A percentile compares a stretch with the other conserved stretches of the same genome.
Evolutionary conservation across 1,284 basidiomycete species (phyloP).

Genomic region (Sutorius eximius): DNA sequence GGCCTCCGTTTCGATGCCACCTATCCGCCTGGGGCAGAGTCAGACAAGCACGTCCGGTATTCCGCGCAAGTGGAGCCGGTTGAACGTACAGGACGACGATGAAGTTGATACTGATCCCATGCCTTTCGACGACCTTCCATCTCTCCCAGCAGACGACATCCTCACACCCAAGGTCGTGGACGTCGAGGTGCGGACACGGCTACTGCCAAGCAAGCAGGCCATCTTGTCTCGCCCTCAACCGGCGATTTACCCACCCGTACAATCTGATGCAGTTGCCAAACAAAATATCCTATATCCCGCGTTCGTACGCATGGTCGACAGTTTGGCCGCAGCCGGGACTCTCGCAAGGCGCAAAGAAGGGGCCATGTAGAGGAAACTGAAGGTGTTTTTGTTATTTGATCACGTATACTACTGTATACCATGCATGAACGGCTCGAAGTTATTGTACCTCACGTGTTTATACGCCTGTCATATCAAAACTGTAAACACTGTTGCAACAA

Average conservation of each 20-base stretch:
- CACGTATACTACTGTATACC: not conserved
- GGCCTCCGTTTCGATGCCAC: conserved; percentile 13
- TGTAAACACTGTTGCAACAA: no score
- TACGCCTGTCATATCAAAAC: no score
- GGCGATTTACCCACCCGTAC: conserved; percentile 12
- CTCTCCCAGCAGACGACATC: not conserved
- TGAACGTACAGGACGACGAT: conserved; percentile 29
- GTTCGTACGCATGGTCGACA: conserved; percentile 28
- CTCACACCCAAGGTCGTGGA: not conserved
- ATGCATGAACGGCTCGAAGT: not conserved
- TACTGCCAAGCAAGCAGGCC: not conserved
- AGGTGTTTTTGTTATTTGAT: not conserved
- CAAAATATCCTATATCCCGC: conserved; percentile 26
- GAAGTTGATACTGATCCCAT: conserved; percentile 18
- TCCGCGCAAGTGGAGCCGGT: conserved; percentile 34
- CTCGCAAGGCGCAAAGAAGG: conserved; percentile 1
- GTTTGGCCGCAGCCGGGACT: conserved; percentile 17
- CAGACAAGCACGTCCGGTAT: conserved; percentile 13
- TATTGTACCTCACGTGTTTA: no score
- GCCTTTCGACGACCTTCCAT: conserved; percentile 19
- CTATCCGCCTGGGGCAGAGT: conserved; percentile 9
- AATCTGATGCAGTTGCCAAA: conserved; percentile 1
- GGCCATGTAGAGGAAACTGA: conserved; percentile 1
- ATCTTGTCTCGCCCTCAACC: conserved; percentile 29
- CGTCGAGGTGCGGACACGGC: conserved; percentile 20